Evolutionary conservation across 768 basidiomycete genomes (phyloP), one percentile per base, ranked within the genome.

Genomic region (Suillus variegatus): DNA sequence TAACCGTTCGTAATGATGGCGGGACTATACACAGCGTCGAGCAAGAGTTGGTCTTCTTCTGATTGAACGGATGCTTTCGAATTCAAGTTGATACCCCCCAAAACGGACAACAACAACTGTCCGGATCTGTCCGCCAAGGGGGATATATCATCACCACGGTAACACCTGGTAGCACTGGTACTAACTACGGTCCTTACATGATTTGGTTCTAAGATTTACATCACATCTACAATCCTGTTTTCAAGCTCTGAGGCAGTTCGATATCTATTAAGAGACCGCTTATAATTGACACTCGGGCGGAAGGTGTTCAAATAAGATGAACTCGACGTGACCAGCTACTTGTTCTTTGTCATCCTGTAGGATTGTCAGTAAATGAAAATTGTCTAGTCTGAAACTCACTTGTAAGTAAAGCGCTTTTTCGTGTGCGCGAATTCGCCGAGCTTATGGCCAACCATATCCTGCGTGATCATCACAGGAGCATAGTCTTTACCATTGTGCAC

Each of bases 371-470:
- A 38, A 64, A 58, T 69, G 54, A 12, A 49, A 64, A 52, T 69
- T 65, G 9, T 2, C 18, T 46, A 22, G 35, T 14, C 14, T 51
- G 28, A 58, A 66, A 88, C 93, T 74, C 74, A 95, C 95, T 87
- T 92, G 81, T 89, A 95, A 40, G 82, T 85, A 76, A 95, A 96
- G 63, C 86, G 86, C 77, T 94, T 95, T 80, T 91, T 89, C 43
- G 96, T 98, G 69, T 89, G 86, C 47, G 94, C 81, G 77, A 99
- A 98, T 82, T 98, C 95, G 62, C 97, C 97, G 61, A 99, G 78
- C 77, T 99, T 99, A 76, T 99, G 96, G 0, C 97, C 97, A 2
- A 99, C 94, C 97, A 99, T 99, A 76, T 98, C 97, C 75, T 96
- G 94, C 4, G 93, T 95, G 68, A 99, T 84, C 52, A 84, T 78